Conservation (phyloP, 1,139 yeast species). For the Nakaseomyces kungkrabaensis region DNA sequence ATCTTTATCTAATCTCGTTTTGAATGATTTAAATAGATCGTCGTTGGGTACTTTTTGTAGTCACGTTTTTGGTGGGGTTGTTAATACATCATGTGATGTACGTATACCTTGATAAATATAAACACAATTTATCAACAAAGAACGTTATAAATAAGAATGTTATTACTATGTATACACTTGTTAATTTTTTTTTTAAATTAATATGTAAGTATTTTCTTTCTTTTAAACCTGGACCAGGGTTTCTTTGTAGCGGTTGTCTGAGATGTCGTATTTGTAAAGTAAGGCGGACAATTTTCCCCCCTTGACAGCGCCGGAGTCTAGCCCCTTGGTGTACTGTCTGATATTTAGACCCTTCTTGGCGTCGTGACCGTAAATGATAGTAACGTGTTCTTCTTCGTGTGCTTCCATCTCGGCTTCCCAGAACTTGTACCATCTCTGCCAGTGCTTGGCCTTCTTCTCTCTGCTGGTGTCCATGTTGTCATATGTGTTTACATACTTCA, state of each 20-base stretch:
- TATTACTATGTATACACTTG: background rate
- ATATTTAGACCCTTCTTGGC: conserved; percentile 67
- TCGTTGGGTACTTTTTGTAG: no score
- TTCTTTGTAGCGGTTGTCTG: conserved; percentile 6
- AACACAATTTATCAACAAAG: no score
- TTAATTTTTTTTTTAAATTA: no score
- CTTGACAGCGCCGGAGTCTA: conserved; percentile 73
- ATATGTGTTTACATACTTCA: conserved; percentile 23
- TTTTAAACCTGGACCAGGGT: conserved; percentile 9
- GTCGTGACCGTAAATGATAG: conserved; percentile 84
- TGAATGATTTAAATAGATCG: no score
- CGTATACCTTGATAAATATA: no score
- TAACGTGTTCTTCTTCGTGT: conserved; percentile 33
- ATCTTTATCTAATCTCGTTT: no score
- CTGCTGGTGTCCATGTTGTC: conserved; percentile 19
- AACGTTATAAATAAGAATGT: background rate
- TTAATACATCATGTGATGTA: no score
- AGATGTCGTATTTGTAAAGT: conserved; percentile 9
- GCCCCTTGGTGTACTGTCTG: conserved; percentile 59
- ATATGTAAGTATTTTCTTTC: no score
- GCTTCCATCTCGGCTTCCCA: conserved; percentile 16
- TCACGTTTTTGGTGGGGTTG: no score
- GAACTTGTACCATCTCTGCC: conserved; percentile 23
- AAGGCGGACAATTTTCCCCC: conserved; percentile 66
- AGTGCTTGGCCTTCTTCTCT: conserved; percentile 11